Evolutionary conservation across 192 early-diverging fungal genomes (phyloP), one percentile per base, ranked within the genome.

Genomic region (Podila horticola): DNA sequence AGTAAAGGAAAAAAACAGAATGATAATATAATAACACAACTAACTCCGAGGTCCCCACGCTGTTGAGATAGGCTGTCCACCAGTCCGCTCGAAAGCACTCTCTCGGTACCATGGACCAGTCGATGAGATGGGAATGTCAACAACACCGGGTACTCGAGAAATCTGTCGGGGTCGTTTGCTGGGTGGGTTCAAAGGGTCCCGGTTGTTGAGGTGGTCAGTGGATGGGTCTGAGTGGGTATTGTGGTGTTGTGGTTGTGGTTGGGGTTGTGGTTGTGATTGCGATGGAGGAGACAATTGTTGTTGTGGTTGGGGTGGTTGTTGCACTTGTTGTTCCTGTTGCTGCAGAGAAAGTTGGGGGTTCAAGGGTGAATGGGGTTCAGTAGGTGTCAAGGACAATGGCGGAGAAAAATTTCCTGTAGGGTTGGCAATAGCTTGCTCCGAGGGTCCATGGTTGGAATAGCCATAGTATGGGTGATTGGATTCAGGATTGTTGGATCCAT

Each of bases 281-380:
- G 48, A 5, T n/a, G 41, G 41, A 15, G 41, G 41, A 45, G 41
- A 45, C 41, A 45, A 45, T 45, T 70, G 74, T n/a, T 74, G 63
- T 28, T 74, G 72, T 13, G 72, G 34, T 36, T 66, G 72, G 49
- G 50, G 71, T 22, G 62, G 28, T 30, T 64, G 71, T 15, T 72
- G 72, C 19, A 34, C 22, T 15, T 70, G 74, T 50, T 74, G 63
- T 24, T 74, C 63, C 13, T 58, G 36, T 36, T 74, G 64, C 31
- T 74, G 71, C 30, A 51, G n/a, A 20, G 63, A 63, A 24, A 64
- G 72, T 58, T 55, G 52, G 8, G 20, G 52, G 6, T 66, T 69
- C 62, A 70, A 66, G 33, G 74, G 74, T 19, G 74, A 76, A 31
- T 70, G 74, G 22, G 61, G 74, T 20, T 76, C 74, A 5, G 74